Evolutionary conservation across 2,329 filamentous ascomycete genomes (phyloP), one percentile per base, ranked within the genome.

Genomic region (Arthroderma uncinatum): DNA sequence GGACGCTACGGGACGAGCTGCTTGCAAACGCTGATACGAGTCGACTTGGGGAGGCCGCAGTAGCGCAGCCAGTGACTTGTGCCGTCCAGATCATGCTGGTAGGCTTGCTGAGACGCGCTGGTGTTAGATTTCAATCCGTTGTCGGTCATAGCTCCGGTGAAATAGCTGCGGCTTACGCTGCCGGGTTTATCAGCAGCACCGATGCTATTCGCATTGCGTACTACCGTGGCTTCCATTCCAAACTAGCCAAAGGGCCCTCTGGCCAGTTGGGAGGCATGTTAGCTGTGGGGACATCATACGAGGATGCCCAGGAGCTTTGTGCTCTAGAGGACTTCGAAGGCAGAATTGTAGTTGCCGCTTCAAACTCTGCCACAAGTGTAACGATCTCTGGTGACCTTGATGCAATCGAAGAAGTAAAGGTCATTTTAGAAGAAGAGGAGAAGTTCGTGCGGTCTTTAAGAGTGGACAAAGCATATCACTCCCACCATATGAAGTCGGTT

Each of bases 341-440:
- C 9, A 42, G 25, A 58, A 60, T n/a, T 42, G 55, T 2, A 42
- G 62, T 9, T 54, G 57, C 9, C 60, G 73, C 71, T 21, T 61
- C 68, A 44, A 76, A 76, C 60, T 69, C 66, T 3, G 68, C 67
- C 0, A 59, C 59, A 1, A 73, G 66, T 44, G 63, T 72, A 0
- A 75, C 72, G 0, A 28, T 74, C 1, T 70, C 70, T 16, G 70
- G 71, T 0, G 67, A 72, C 64, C 67, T 21, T 67, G 66, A 66
- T 2, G 25, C 50, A 3, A 33, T 53, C 6, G 25, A 36, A 4
- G 8, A 33, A 4, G 19, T 16, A 2, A 59, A 58, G 3, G 36
- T 57, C 1, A 68, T 66, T 28, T 52, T 69, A 56, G 36, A 55
- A 1, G 55, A 40, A 8, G 56, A 60, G 0, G 60, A 64, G 14